Conservation (phyloP, 2,329 filamentous ascomycete species). For the Xylaria sp. region DNA sequence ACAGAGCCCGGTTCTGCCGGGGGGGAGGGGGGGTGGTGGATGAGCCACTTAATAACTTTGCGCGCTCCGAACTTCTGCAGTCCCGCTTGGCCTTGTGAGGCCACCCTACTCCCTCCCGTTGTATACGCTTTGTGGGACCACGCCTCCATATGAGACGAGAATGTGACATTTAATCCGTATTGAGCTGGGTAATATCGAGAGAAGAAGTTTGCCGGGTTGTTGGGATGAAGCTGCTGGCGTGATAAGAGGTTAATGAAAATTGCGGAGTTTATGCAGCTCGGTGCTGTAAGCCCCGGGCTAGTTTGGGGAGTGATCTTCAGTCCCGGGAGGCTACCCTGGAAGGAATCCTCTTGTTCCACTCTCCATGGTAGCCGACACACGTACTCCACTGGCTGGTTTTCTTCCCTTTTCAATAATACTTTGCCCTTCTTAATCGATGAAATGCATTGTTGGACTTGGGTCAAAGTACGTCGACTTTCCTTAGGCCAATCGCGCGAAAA, state of each 20-base stretch:
- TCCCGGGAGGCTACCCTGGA: neutral
- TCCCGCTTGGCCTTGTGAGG: neutral
- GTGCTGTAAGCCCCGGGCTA: slow-evolving; percentile 10
- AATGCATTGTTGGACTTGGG: too few species aligned
- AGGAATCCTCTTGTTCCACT: too few species aligned
- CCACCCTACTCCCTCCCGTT: neutral
- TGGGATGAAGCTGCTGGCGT: neutral
- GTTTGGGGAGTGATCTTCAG: slow-evolving; percentile 17
- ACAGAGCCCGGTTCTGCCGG: neutral
- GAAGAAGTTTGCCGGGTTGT: neutral
- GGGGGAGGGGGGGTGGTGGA: neutral
- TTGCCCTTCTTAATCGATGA: too few species aligned
- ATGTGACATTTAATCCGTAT: neutral
- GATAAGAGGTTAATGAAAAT: slow-evolving; percentile 17
- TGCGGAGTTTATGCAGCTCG: slow-evolving; percentile 17
- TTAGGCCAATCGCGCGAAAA: too few species aligned
- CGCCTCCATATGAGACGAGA: neutral
- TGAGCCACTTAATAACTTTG: neutral
- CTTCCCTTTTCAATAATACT: too few species aligned
- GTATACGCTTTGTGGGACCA: too few species aligned
- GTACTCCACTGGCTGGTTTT: too few species aligned
- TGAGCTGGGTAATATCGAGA: slow-evolving; percentile 5
- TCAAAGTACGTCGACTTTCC: too few species aligned
- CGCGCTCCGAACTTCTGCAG: neutral
- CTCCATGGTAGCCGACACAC: too few species aligned